Percentiles rank a stretch among this genome's conserved stretches.
phyloP scores from a whole-genome alignment of 2,329 filamentous ascomycete species.

The Metarhizium rileyi region DNA sequence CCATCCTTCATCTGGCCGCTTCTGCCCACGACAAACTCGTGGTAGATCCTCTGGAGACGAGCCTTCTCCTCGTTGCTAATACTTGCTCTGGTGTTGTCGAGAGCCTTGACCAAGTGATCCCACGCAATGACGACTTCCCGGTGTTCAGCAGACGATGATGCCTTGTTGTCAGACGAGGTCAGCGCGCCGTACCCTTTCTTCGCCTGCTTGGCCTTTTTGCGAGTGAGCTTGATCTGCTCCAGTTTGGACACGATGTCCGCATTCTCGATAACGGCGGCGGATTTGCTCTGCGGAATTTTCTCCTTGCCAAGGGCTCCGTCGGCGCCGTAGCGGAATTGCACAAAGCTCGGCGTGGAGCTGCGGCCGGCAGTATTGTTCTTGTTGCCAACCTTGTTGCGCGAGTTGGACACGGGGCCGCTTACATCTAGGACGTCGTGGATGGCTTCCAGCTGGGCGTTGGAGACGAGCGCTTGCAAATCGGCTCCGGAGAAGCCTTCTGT shows the following conservation, averaged over 20 bases:
- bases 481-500: conserved; percentile 92
- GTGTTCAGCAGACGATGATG: conserved; percentile 22
- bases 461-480: conserved; percentile 87
- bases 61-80: conserved; percentile 70
- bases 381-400: conserved; percentile 25
- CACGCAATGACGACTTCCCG: conserved; percentile 74
- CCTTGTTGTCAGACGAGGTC: conserved; percentile 12
- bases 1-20: conserved; percentile 95
- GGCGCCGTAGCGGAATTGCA: conserved; percentile 76
- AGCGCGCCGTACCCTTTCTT: conserved; percentile 16
- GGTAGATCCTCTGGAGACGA: conserved; percentile 72
- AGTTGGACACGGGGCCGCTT: conserved; percentile 35
- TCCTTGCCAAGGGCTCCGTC: conserved; percentile 35
- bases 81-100: conserved; percentile 69
- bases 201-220: conserved; percentile 35
- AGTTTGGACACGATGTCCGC: conserved; percentile 75
- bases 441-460: conserved; percentile 92
- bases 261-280: conserved; percentile 58
- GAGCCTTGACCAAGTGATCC: conserved; percentile 70
- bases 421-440: conserved; percentile 78
- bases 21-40: conserved; percentile 83
- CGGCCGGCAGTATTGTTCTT: conserved; percentile 17
- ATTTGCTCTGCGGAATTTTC: conserved; percentile 37
- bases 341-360: conserved; percentile 44
- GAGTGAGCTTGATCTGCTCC: conserved; percentile 63